A percentile compares a stretch with the other conserved stretches of the same genome.
Evolutionary conservation across 1,284 basidiomycete genomes (phyloP).

Genomic region (Tilletia caries): DNA sequence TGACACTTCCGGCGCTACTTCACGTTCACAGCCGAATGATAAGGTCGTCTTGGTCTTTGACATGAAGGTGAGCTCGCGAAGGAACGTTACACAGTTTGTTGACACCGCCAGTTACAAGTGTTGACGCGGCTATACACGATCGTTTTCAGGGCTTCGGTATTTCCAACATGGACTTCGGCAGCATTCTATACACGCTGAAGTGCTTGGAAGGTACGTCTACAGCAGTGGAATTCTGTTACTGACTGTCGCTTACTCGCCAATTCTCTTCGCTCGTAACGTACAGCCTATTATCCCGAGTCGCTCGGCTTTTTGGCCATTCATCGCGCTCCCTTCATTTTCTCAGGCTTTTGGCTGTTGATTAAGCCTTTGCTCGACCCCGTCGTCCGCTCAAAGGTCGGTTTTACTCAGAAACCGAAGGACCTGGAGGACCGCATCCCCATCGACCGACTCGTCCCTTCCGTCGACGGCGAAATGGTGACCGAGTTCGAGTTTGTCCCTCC

Average conservation of each 20-base stretch:
- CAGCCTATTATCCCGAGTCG: conserved; percentile 54
- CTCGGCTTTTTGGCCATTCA: conserved; percentile 53
- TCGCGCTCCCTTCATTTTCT: conserved; percentile 55
- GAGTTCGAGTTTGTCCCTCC: conserved; percentile 39
- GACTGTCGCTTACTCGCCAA: no score
- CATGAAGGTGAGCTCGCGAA: conserved; percentile 21
- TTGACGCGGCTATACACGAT: not conserved
- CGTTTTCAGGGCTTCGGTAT: not conserved
- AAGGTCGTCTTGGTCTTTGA: conserved; percentile 54
- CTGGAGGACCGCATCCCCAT: conserved; percentile 37
- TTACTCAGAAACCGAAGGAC: conserved; percentile 47
- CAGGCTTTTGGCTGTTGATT: conserved; percentile 27
- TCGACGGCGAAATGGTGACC: conserved; percentile 35
- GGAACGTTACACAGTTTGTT: no score
- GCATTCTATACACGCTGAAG: conserved; percentile 6
- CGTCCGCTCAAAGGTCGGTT: conserved; percentile 39
- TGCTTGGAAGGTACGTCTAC: conserved; percentile 1
- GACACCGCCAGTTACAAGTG: not conserved
- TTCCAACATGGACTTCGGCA: conserved; percentile 12
- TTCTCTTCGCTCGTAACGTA: not conserved
- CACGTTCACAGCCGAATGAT: conserved; percentile 38
- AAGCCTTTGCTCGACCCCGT: conserved; percentile 16
- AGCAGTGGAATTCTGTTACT: no score
- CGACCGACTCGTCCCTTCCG: conserved; percentile 32
- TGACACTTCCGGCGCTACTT: not conserved